A percentile compares a stretch with the other conserved stretches of the same genome.
phyloP scores from a whole-genome alignment of 176 grass and related monocot genomes.

The Puccinellia tenuiflora region DNA sequence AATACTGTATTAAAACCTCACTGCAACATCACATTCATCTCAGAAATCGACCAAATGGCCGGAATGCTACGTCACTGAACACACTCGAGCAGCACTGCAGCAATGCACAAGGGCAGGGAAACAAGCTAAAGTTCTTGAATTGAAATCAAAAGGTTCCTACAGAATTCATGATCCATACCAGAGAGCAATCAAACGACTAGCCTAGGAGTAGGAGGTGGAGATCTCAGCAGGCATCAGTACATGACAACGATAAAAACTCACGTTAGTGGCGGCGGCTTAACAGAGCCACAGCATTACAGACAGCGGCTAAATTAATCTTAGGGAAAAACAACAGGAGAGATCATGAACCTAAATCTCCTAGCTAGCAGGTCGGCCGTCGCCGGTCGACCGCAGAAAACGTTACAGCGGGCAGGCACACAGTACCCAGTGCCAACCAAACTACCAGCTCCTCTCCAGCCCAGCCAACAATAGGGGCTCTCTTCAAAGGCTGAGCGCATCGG shows the following conservation, averaged over 20 bases:
- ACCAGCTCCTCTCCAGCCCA: constrained; percentile 30
- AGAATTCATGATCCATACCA: constrained; percentile 33
- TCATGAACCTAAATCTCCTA: constrained; percentile 46
- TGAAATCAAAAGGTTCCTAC: constrained; percentile 28
- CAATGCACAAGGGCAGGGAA: neutral
- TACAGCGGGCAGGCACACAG: neutral
- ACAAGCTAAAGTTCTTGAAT: constrained; percentile 11
- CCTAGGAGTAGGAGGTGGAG: neutral
- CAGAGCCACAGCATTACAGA: constrained; percentile 29
- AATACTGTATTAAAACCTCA: no score
- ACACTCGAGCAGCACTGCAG: neutral
- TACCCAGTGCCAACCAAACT: neutral
- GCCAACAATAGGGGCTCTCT: constrained; percentile 8
- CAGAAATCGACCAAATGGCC: neutral
- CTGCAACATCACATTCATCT: neutral
- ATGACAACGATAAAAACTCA: neutral
- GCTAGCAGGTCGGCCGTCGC: neutral
- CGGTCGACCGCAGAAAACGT: neutral
- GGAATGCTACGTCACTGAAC: neutral
- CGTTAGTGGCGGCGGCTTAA: constrained; percentile 25
- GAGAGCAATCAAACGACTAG: constrained; percentile 27
- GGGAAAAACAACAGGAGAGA: constrained; percentile 29
- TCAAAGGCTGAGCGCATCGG: neutral
- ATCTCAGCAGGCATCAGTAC: constrained; percentile 12
- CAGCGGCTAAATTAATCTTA: constrained; percentile 43